Evolutionary conservation across 1,284 basidiomycete genomes (phyloP).

Genomic region (Omphalotus olearius): DNA sequence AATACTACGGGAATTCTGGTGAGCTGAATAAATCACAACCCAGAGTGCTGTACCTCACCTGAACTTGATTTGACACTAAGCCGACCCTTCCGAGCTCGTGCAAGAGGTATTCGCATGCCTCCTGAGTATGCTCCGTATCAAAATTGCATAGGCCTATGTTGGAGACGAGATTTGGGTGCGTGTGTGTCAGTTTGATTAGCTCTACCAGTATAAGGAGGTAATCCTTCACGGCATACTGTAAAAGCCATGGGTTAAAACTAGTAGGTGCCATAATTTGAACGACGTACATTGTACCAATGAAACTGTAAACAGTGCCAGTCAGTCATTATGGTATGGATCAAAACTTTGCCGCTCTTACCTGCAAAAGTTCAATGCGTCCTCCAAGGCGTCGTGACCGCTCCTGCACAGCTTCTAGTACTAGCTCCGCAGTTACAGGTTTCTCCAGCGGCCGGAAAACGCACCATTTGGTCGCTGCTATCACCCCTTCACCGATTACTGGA

Average conservation of each 20-base stretch:
- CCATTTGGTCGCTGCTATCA: constrained; percentile 18
- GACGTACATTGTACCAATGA: constrained; percentile 19
- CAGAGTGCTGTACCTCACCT: constrained; percentile 30
- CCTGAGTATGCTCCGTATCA: constrained; percentile 48
- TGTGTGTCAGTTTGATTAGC: constrained; percentile 33
- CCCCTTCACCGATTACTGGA: background rate
- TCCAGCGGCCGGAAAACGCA: constrained; percentile 17
- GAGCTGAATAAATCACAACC: background rate
- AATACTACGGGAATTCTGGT: constrained; percentile 30
- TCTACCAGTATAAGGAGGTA: constrained; percentile 49
- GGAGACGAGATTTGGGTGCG: constrained; percentile 35
- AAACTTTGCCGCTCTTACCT: constrained; percentile 10
- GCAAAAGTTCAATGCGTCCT: constrained; percentile 17
- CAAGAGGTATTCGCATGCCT: constrained; percentile 48
- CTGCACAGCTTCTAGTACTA: constrained; percentile 15
- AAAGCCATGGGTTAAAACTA: constrained; percentile 1
- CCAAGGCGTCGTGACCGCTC: constrained; percentile 14
- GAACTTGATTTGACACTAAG: constrained; percentile 65
- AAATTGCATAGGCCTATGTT: constrained; percentile 64
- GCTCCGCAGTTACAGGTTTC: constrained; percentile 11
- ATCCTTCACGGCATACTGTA: constrained; percentile 51
- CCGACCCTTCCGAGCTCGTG: constrained; percentile 35
- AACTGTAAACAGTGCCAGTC: constrained; percentile 10
- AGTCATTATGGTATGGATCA: background rate
- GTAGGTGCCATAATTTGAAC: background rate